Conservation (phyloP, 2,329 filamentous ascomycete genomes). For the Cordyceps tenuipes region DNA sequence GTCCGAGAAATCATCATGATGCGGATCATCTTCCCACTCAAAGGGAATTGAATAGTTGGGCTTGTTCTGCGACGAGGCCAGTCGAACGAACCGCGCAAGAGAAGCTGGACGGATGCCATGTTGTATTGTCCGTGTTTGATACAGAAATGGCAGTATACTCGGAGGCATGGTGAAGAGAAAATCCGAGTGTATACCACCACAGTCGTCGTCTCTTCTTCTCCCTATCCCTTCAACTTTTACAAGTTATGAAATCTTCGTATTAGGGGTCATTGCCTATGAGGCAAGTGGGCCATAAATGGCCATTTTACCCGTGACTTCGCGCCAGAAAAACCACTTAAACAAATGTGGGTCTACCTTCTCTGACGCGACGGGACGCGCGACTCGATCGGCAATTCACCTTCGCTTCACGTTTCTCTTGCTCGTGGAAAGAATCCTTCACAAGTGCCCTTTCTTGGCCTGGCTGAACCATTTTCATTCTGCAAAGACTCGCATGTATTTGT, state of each 20-base stretch:
- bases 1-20: constrained; percentile 15
- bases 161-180: constrained; percentile 14
- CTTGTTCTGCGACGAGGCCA: constrained; percentile 14
- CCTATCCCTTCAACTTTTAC: background rate
- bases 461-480: background rate
- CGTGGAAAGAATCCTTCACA: background rate
- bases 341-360: constrained; percentile 1
- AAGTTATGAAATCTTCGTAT: background rate
- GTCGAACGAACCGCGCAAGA: constrained; percentile 17
- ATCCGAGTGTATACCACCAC: background rate
- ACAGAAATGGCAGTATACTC: constrained; percentile 58
- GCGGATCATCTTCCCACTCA: constrained; percentile 31
- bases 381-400: constrained; percentile 6
- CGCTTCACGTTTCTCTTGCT: background rate
- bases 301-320: constrained; percentile 25
- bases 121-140: constrained; percentile 56
- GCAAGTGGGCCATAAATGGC: constrained; percentile 1
- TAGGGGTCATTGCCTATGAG: background rate
- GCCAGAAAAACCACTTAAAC: constrained; percentile 20
- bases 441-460: background rate
- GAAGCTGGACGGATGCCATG: constrained; percentile 20
- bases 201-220: background rate
- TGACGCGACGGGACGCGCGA: constrained; percentile 8
- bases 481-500: no score
- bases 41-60: constrained; percentile 42